Conservation (phyloP, 139 green algal genomes). For the Eudorina sp. region DNA sequence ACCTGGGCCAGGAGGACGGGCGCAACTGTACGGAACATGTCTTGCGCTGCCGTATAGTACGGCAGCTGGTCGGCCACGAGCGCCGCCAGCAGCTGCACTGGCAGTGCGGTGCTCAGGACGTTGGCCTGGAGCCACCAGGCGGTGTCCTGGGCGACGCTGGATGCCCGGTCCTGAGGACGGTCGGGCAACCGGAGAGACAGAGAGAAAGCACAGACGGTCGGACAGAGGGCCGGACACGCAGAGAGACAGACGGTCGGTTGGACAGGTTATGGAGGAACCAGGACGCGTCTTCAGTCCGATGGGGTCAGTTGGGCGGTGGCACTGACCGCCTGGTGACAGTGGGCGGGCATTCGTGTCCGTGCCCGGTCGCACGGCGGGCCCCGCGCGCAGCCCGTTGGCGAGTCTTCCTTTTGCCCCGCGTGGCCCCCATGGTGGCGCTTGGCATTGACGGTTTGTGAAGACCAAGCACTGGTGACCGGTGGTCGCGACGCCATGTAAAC, state of each 20-base stretch:
- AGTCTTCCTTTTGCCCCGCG: too few relatives aligned
- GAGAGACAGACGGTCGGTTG: too few relatives aligned
- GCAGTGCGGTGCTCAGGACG: background rate
- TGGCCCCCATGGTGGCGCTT: too few relatives aligned
- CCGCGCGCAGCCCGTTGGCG: too few relatives aligned
- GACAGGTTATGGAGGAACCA: too few relatives aligned
- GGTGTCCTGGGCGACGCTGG: background rate
- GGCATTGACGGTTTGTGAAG: too few relatives aligned
- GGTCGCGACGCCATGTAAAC: background rate
- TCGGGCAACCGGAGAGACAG: background rate
- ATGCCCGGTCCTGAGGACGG: background rate
- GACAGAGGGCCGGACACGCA: background rate
- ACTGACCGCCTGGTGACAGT: too few relatives aligned
- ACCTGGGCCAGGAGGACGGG: background rate
- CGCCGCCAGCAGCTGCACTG: background rate
- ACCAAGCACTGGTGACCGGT: too few relatives aligned
- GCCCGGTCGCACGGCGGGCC: too few relatives aligned
- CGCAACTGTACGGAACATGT: background rate
- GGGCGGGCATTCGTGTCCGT: too few relatives aligned
- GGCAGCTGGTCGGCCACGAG: background rate
- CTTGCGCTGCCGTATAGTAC: background rate
- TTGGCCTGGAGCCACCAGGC: conserved; percentile 3
- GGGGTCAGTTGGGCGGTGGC: too few relatives aligned
- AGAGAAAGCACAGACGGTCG: background rate
- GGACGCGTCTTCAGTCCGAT: too few relatives aligned